Conservation (phyloP, 768 basidiomycete genomes). For the Cystofilobasidium capitatum region DNA sequence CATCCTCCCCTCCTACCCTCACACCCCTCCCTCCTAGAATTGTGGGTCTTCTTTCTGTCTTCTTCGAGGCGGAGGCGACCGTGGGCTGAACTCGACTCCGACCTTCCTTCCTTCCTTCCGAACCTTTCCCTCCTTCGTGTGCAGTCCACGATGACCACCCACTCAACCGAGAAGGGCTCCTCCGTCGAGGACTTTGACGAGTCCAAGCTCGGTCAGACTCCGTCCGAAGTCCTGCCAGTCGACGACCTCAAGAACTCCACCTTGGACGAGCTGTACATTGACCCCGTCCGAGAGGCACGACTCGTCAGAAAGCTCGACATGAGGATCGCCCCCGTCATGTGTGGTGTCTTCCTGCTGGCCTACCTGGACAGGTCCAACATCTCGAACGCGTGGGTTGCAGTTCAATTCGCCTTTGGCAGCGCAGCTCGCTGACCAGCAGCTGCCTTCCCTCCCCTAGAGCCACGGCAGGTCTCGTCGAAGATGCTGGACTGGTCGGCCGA, state of each 20-base stretch:
- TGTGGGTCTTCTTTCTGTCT: too few relatives aligned
- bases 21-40: too few relatives aligned
- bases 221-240: neutral
- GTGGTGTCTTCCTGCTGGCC: constrained; percentile 1
- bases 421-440: neutral
- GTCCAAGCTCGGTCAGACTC: neutral
- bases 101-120: neutral
- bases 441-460: neutral
- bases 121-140: neutral
- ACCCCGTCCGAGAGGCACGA: constrained; percentile 5
- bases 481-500: constrained; percentile 20
- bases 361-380: constrained; percentile 26
- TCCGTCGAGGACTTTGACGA: constrained; percentile 3
- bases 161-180: neutral
- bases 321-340: constrained; percentile 6
- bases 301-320: constrained; percentile 14
- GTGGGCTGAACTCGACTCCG: too few relatives aligned
- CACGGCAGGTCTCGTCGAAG: neutral
- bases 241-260: neutral
- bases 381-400: constrained; percentile 7
- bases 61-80: too few relatives aligned
- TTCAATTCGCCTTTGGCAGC: neutral
- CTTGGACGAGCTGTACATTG: constrained; percentile 13
- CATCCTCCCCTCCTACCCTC: too few relatives aligned
- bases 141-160: neutral